Percentiles rank a stretch among this genome's conserved stretches.
Evolutionary conservation across 768 basidiomycete species (phyloP).

Genomic region (Cystobasidium ongulense): DNA sequence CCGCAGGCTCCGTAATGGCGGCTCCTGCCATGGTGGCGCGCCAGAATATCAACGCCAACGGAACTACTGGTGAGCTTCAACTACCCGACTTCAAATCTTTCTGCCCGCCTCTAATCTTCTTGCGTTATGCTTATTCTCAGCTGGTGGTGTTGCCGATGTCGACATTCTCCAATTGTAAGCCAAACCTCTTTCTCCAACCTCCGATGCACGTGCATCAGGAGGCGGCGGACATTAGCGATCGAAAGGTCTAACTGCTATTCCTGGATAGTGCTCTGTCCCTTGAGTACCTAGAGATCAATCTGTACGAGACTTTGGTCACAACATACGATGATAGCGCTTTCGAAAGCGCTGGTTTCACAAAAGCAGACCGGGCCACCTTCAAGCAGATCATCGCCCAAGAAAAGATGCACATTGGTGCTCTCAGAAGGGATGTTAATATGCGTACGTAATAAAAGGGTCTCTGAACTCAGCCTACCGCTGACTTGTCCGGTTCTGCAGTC

Average conservation of each 20-base stretch:
- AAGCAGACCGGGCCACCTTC: constrained; percentile 9
- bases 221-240: background rate
- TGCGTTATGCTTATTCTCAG: background rate
- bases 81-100: background rate
- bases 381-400: constrained; percentile 31
- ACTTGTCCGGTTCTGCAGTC: background rate
- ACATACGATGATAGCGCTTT: constrained; percentile 15
- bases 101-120: background rate
- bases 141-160: background rate
- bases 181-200: background rate
- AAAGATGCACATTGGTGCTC: background rate
- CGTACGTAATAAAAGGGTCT: background rate
- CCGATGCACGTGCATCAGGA: background rate
- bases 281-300: constrained; percentile 29
- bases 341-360: constrained; percentile 9
- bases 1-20: background rate
- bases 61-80: background rate
- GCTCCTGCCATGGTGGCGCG: background rate
- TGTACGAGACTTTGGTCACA: constrained; percentile 21
- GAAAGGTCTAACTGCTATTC: background rate
- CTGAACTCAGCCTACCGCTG: background rate
- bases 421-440: background rate
- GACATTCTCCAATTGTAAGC: constrained; percentile 25
- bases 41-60: constrained; percentile 28
- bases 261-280: constrained; percentile 3